A percentile compares a stretch with the other conserved stretches of the same genome.
These are phyloP conservation scores for Lactifluus hygrophoroides DNA, from an alignment of 768 basidiomycete species.

Conservation along the genomic window DNA sequence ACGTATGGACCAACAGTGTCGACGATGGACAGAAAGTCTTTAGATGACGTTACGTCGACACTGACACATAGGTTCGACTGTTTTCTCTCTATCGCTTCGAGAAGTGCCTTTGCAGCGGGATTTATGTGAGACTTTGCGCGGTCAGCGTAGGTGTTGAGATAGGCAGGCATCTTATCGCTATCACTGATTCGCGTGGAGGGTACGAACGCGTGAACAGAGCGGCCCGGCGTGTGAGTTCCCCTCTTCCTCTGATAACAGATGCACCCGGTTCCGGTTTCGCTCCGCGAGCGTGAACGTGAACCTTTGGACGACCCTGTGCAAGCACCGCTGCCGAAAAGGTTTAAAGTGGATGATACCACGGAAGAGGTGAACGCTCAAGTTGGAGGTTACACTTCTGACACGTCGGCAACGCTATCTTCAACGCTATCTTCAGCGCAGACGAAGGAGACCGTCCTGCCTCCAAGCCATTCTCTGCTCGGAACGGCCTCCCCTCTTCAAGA, in stretches of 20 bases:
- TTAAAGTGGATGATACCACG: slow-evolving; percentile 26
- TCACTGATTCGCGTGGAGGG: not conserved
- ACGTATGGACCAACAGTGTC: slow-evolving; percentile 83
- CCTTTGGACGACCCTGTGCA: slow-evolving; percentile 18
- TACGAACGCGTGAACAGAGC: not conserved
- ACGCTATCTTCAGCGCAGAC: slow-evolving; percentile 24
- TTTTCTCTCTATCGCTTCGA: slow-evolving; percentile 80
- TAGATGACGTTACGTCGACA: slow-evolving; percentile 81
- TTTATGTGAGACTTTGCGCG: slow-evolving; percentile 54
- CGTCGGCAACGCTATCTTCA: slow-evolving; percentile 25
- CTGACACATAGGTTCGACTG: slow-evolving; percentile 89
- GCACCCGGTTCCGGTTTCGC: slow-evolving; percentile 1
- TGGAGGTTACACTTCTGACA: slow-evolving; percentile 12
- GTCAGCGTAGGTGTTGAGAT: slow-evolving; percentile 50
- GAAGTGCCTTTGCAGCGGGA: slow-evolving; percentile 67
- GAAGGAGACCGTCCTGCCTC: slow-evolving; percentile 40
- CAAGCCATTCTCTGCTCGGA: slow-evolving; percentile 65
- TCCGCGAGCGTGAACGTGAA: slow-evolving; percentile 19
- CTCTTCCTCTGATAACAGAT: not conserved
- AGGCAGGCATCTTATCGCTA: slow-evolving; percentile 17
- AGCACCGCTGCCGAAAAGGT: slow-evolving; percentile 32
- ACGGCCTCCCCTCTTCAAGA: slow-evolving; percentile 42
- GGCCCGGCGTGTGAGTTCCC: not conserved
- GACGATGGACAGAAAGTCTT: slow-evolving; percentile 76
- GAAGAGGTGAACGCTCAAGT: not conserved